Evolutionary conservation across 2,329 filamentous ascomycete species (phyloP).

Genomic region (Rugonectria rugulosa): DNA sequence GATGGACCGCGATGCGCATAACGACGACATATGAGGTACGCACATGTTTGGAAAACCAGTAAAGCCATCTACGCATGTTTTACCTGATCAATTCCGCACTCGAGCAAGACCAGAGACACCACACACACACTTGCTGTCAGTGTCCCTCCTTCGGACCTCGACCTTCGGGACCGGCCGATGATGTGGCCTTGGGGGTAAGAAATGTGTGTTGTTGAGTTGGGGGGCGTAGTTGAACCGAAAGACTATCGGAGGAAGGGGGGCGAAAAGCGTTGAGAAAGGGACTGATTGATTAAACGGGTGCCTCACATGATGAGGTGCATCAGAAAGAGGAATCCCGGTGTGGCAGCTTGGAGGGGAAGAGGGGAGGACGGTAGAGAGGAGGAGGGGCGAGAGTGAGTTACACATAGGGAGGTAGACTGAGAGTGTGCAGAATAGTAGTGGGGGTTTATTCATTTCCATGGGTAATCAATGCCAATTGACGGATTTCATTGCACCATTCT

Average conservation of each 20-base stretch:
- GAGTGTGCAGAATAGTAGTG: no score
- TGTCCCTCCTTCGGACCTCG: background rate
- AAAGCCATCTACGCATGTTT: background rate
- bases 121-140: background rate
- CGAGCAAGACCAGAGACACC: no score
- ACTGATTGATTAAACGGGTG: background rate
- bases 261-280: background rate
- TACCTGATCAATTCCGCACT: background rate
- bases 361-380: no score
- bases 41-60: no score
- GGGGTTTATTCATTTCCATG: no score
- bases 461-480: no score
- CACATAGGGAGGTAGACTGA: no score
- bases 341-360: background rate
- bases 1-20: no score
- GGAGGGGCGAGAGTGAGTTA: no score
- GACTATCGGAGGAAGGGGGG: background rate
- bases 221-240: background rate
- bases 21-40: no score
- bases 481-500: background rate
- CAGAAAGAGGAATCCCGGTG: background rate
- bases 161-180: background rate
- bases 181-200: conserved; percentile 1
- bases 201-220: no score
- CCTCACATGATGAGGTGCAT: background rate